Evolutionary conservation across 2,329 filamentous ascomycete genomes (phyloP).

Genomic region (Aspergillus arachidicola): DNA sequence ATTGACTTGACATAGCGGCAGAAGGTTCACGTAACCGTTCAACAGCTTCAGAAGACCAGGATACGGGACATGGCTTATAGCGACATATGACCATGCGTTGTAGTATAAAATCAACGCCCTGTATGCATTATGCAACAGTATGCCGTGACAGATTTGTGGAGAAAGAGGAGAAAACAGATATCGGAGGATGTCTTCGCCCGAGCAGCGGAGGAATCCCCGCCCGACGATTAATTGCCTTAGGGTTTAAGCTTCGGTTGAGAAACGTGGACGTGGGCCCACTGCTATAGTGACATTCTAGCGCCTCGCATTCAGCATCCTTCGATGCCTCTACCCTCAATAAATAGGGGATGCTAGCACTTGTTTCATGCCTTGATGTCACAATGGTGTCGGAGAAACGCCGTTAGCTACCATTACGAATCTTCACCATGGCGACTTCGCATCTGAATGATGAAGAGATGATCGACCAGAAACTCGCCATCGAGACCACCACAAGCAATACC

Average conservation of each 20-base stretch:
- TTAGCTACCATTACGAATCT: neutral
- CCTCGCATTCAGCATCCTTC: neutral
- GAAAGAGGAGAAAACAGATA: neutral
- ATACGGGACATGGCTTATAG: neutral
- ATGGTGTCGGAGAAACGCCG: neutral
- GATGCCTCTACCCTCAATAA: neutral
- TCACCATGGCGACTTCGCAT: neutral
- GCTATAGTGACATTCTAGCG: neutral
- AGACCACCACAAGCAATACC: neutral
- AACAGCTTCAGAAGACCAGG: neutral
- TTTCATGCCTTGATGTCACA: neutral
- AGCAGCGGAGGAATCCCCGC: neutral
- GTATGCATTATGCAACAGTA: neutral
- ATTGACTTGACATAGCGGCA: neutral
- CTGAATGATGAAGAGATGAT: neutral
- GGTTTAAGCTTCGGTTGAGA: neutral
- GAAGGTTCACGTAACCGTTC: neutral
- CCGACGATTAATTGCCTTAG: neutral
- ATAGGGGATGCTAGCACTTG: neutral
- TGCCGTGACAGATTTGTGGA: neutral
- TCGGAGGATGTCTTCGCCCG: neutral
- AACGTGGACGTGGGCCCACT: neutral
- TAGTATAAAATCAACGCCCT: neutral
- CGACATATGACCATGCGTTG: neutral
- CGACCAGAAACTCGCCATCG: neutral